Conservation (phyloP, 2,329 filamentous ascomycete species). For the Fusarium succisae region DNA sequence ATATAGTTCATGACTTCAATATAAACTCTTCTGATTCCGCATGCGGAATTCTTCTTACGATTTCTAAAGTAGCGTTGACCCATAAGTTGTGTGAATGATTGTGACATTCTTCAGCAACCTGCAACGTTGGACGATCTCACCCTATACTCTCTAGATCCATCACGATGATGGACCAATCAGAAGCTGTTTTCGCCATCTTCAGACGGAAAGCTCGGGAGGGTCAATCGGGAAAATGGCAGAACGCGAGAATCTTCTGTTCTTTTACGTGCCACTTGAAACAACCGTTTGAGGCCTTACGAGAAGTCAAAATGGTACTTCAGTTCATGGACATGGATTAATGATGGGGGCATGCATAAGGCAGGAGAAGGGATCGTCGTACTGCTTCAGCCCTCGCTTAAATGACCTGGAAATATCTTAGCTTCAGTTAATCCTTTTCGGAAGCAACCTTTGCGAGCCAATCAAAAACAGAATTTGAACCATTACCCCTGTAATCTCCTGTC, state of each 20-base stretch:
- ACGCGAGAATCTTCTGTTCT: not conserved
- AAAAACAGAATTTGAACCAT: no score
- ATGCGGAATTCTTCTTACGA: accelerated
- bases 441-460: not conserved
- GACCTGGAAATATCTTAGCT: not conserved
- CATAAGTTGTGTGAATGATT: not conserved
- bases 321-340: not conserved
- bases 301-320: not conserved
- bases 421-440: not conserved
- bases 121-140: not conserved
- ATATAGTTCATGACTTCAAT: accelerated
- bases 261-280: not conserved
- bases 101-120: not conserved
- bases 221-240: not conserved
- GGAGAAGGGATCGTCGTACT: not conserved
- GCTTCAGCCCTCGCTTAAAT: not conserved
- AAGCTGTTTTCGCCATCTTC: not conserved
- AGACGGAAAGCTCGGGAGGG: not conserved
- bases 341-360: not conserved
- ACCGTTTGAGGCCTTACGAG: not conserved
- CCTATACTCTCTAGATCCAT: not conserved
- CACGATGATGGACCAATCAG: accelerated
- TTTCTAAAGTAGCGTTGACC: accelerated
- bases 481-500: not conserved
- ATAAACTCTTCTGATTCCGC: not conserved